Base-by-base conservation (phyloP, 2,329 filamentous ascomycete genomes). In the Monilinia vaccinii-corymbosi region DNA sequence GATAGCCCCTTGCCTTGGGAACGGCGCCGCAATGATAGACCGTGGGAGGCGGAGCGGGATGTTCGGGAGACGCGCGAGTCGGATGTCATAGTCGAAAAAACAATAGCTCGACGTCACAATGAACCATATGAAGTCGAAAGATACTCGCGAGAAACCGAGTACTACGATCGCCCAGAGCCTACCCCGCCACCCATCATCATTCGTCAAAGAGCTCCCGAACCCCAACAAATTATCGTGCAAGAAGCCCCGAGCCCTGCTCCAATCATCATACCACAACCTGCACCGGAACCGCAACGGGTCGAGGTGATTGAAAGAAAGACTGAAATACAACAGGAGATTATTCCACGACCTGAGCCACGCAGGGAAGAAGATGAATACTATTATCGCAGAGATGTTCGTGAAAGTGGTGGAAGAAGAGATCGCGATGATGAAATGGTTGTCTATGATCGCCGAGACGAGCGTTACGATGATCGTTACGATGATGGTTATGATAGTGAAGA, bases 141-240 rank as follows among this genome's bases (percentile, higher is more conserved):
- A 68, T 84, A 83, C 68, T 79, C 79, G 67, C 80, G 79, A 70
- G 83, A 86, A 69, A 82, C 81, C 2, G 83, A 86, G 65, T 86
- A 84, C 70, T 86, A 81, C 67, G 74, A 78, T 48, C 78, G 78
- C 3, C 74, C 77, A 31, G 75, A 80, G 25, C 78, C 79, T 14
- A 72, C 77, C 11, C 76, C 76, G 4, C 70, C 76, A 2, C 81
- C 81, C 6, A 78, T 85, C 62, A 75, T 84, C 58, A 82, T 85
- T 63, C 80, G 81, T 56, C 79, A 81, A 66, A 76, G 78, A 55
- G 76, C 78, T 1, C 75, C 77, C 2, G 81, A 84, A 68, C 76
- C 77, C 2, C 82, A 85, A 68, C 79, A 80, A 68, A 83, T 85
- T 66, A 81, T 85, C 64, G 77, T 84, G 10, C 79, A 85, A 63